These are phyloP conservation scores for Prunus kanzakura DNA, from an alignment of 306 rosid species.

Conservation along the genomic window DNA sequence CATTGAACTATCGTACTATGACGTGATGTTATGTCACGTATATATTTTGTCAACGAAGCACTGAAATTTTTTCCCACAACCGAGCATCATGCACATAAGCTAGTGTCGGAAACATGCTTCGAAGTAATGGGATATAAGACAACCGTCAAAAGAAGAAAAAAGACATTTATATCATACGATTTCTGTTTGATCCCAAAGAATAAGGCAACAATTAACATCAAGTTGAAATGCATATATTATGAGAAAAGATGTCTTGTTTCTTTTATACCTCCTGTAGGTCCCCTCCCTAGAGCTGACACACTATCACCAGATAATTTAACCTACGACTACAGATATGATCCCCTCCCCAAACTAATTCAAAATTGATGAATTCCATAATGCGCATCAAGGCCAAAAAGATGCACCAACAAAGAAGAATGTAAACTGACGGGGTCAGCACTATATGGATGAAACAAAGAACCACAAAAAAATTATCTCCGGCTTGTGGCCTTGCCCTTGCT, in stretches of 20 bases:
- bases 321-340: constrained; percentile 16
- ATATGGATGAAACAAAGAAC: constrained; percentile 1
- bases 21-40: too few relatives aligned
- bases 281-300: constrained; percentile 10
- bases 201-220: neutral
- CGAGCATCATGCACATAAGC: too few relatives aligned
- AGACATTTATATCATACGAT: neutral
- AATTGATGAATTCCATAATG: constrained; percentile 17
- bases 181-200: constrained; percentile 22
- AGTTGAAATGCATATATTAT: neutral
- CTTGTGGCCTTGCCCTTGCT: constrained; percentile 85
- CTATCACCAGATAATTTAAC: constrained; percentile 16
- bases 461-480: constrained; percentile 35
- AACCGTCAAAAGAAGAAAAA: too few relatives aligned
- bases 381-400: constrained; percentile 30
- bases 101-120: too few relatives aligned
- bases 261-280: constrained; percentile 14
- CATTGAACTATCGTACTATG: too few relatives aligned
- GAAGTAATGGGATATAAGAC: too few relatives aligned
- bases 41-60: too few relatives aligned
- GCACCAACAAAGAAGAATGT: constrained; percentile 13
- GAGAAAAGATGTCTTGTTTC: neutral
- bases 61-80: too few relatives aligned
- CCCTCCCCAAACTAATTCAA: constrained; percentile 6
- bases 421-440: neutral